These are phyloP conservation scores for Fusarium stilboides DNA, from an alignment of 2,329 filamentous ascomycete species.

Conservation along the genomic window DNA sequence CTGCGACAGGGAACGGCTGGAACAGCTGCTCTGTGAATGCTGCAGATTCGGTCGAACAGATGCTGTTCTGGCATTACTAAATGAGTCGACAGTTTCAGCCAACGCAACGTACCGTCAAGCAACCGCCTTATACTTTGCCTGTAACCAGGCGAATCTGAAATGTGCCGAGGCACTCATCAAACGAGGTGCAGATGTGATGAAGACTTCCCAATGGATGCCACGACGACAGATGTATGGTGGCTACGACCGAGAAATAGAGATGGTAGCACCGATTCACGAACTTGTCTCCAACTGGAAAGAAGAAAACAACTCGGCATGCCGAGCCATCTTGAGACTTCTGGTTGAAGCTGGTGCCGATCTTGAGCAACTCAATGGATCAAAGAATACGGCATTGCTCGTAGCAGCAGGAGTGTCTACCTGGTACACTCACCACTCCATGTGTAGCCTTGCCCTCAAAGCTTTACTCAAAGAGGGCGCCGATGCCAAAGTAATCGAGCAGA, in stretches of 20 bases:
- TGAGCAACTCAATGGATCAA: constrained; percentile 11
- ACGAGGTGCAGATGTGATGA: constrained; percentile 32
- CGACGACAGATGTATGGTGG: neutral
- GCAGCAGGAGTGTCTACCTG: neutral
- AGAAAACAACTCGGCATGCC: constrained; percentile 20
- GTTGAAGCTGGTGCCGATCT: constrained; percentile 33
- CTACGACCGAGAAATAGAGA: too few relatives aligned
- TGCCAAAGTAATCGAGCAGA: neutral
- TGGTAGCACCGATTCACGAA: constrained; percentile 20
- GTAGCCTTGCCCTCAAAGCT: constrained; percentile 8
- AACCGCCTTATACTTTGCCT: constrained; percentile 37
- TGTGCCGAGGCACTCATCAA: constrained; percentile 34
- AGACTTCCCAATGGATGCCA: constrained; percentile 10
- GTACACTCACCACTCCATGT: neutral
- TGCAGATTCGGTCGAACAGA: constrained; percentile 28
- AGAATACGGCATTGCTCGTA: constrained; percentile 16
- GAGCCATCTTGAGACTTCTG: constrained; percentile 22
- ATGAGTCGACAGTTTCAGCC: constrained; percentile 29
- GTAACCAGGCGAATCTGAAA: constrained; percentile 9
- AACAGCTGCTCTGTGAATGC: constrained; percentile 41
- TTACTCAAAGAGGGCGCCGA: constrained; percentile 30
- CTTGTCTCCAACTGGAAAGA: constrained; percentile 20
- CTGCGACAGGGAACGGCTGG: constrained; percentile 28
- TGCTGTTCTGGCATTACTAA: constrained; percentile 26
- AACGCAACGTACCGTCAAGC: constrained; percentile 24